Evolutionary conservation across 164 flowering plant genomes (phyloP).

Genomic region (Vitis vinifera): ASM3070453v1 NC_081808.1:4593001-4593500

Average conservation of each 20-base stretch:
- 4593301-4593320: constrained; percentile 51
- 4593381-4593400: constrained; percentile 75
- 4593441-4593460: constrained; percentile 98
- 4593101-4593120: too few relatives aligned
- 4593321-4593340: constrained; percentile 98
- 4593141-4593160: too few relatives aligned
- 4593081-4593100: too few relatives aligned
- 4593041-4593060: too few relatives aligned
- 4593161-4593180: too few relatives aligned
- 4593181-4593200: background rate
- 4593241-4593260: constrained; percentile 1
- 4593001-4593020: too few relatives aligned
- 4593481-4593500: background rate
- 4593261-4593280: background rate
- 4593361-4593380: constrained; percentile 87
- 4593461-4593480: constrained; percentile 50
- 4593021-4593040: too few relatives aligned
- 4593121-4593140: too few relatives aligned
- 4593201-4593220: background rate
- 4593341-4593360: constrained; percentile 93
- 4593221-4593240: background rate
- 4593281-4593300: background rate
- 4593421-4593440: constrained; percentile 76
- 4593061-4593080: too few relatives aligned
- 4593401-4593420: constrained; percentile 66